Evolutionary conservation across 106 monocot genomes (phyloP), one percentile per base, ranked within the genome.

Genomic region (Apostasia shenzhenica): DNA sequence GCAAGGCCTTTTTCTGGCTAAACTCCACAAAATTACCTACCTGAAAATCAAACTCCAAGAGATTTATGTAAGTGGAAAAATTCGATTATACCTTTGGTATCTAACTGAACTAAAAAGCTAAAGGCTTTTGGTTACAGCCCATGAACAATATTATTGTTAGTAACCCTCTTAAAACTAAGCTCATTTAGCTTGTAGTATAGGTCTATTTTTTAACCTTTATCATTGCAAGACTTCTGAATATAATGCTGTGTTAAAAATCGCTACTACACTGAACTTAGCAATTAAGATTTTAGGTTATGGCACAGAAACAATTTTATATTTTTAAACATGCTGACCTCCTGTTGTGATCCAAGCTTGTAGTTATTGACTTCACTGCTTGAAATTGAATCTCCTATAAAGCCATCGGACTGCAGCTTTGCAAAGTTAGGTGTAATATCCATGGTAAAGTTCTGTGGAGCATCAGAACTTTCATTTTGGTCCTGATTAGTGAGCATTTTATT

Each of bases 401-500:
- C 48, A 26, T 48, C 43, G 8, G n/a, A 26, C 43, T 65, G n/a
- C 48, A 3, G 14, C 14, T 48, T 65, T 7, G 13, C 8, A 48
- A 4, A 6, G 14, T 12, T 37, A 6, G 65, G 5, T 48, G 8
- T 1, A 37, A 48, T 48, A 13, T 48, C 48, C 26, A 11, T 9
- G 12, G 13, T 48, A 48, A 26, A 26, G 14, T 37, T 48, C 7
- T 5, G 48, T 6, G 12, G 46, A 48, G 65, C 7, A 65, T 47
- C 65, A 48, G 14, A 26, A 14, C 42, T 48, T 14, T 3, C 48
- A 65, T 43, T 37, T 54, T 77, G 70, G 59, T 80, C 80, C 43
- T 54, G 62, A 14, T 76, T 67, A 44, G 46, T 56, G 11, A 87
- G 43, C 26, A 81, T 56, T 12, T 75, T 47, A 46, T 75, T 66